Evolutionary conservation across 257 asterid species (phyloP), one percentile per base, ranked within the genome.

Genomic region (Solanum megistacrolobum): DNA sequence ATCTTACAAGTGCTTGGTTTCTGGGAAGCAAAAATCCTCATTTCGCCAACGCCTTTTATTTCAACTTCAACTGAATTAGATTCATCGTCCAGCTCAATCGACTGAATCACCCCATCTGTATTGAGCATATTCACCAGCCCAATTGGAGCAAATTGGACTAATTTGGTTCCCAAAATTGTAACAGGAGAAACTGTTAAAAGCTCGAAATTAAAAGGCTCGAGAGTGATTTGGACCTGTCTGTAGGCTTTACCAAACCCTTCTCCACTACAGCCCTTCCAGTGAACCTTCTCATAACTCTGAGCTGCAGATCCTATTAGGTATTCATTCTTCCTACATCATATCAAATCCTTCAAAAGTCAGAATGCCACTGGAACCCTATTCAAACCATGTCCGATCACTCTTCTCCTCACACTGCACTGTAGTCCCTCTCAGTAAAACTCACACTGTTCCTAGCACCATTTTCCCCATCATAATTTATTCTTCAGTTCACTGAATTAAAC

Each of bases 121-220:
- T 94, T 94, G 65, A 94, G 93, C 98, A 94, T 94, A 91, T 94
- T 94, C 32, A 60, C 94, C 8, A 94, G 92, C 9, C 98, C 98
- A 34, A 94, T 91, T 9, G 95, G 94, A 46, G 98, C 95, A 66
- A 94, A 92, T 83, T 92, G 93, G 62, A 92, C 85, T 5, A 71
- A 20, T 55, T 88, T 62, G 35, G 62, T 81, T 73, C 85, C 85
- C 72, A 93, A 86, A n/a, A 27, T 35, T 48, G 68, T 83, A 34
- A 94, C 89, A 0, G 95, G 96, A 25, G 95, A 91, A 52, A 92
- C 94, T 5, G 93, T 92, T 86, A 94, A 88, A 83, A 94, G 94
- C 91, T 94, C 98, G 87, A 94, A 94, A 27, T 92, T 88, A 87
- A 94, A 94, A 7, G 98, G 98, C 75, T 92, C 92, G 25, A 94